Conservation (phyloP, 805 yeast genomes). For the Metschnikowia noctiluminum region DNA sequence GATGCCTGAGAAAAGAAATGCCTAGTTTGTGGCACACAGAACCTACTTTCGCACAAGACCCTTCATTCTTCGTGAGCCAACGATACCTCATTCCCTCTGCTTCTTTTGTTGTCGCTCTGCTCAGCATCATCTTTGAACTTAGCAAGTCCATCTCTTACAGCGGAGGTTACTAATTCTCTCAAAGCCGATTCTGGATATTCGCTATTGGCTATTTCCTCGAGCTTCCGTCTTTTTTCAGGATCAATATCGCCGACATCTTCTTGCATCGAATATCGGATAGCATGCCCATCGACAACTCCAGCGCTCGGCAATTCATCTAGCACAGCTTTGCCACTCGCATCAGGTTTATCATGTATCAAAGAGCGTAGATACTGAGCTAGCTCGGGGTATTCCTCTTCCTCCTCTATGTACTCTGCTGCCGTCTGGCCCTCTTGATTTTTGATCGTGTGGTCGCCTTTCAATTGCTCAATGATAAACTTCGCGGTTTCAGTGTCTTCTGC, state of each 20-base stretch:
- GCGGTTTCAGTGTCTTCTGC: conserved; percentile 73
- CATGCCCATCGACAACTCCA: conserved; percentile 43
- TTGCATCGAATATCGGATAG: conserved; percentile 57
- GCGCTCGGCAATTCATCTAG: conserved; percentile 32
- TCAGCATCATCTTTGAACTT: conserved; percentile 26
- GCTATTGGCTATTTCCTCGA: conserved; percentile 71
- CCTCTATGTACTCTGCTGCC: conserved; percentile 68
- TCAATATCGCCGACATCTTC: conserved; percentile 43
- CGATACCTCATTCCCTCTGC: conserved; percentile 1
- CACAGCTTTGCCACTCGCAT: conserved; percentile 14
- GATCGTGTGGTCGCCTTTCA: conserved; percentile 61
- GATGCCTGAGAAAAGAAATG: too few relatives aligned
- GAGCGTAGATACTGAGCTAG: conserved; percentile 59
- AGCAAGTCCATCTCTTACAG: conserved; percentile 56
- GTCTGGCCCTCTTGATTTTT: conserved; percentile 75
- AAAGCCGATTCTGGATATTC: conserved; percentile 80
- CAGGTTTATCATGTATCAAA: conserved; percentile 32
- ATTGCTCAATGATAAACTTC: conserved; percentile 58
- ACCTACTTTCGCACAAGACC: too few relatives aligned
- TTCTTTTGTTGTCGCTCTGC: conserved; percentile 34
- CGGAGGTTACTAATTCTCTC: conserved; percentile 61
- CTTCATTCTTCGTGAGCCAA: neutral
- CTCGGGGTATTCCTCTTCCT: conserved; percentile 84
- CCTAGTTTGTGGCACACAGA: too few relatives aligned
- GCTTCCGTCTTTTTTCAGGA: conserved; percentile 54